Evolutionary conservation across 2,329 filamentous ascomycete species (phyloP).

Genomic region (Botryotinia convoluta): DNA sequence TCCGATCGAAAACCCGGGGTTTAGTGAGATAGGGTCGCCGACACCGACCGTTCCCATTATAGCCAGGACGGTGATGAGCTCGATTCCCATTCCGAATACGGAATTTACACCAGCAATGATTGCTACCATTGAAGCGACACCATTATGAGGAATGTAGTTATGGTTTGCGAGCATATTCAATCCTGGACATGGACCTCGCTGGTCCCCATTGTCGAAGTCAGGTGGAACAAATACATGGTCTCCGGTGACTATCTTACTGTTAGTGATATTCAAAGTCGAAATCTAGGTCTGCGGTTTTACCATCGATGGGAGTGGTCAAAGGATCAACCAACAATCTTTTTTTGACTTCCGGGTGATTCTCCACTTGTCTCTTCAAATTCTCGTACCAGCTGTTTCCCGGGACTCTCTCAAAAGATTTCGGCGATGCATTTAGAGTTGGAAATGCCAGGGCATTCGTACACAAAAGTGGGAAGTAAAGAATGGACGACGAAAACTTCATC

Average conservation of each 20-base stretch:
- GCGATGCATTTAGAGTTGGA: neutral
- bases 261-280: neutral
- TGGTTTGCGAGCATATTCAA: neutral
- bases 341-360: neutral
- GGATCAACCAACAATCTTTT: neutral
- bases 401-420: neutral
- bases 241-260: neutral
- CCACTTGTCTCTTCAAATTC: neutral
- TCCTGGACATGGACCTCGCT: neutral
- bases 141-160: neutral
- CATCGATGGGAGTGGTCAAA: neutral
- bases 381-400: neutral
- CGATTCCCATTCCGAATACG: neutral
- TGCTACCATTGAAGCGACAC: neutral
- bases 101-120: neutral
- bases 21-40: neutral
- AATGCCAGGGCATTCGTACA: neutral
- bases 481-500: neutral
- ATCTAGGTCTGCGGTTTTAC: neutral
- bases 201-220: neutral
- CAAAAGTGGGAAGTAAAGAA: neutral
- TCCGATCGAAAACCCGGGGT: neutral
- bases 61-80: neutral
- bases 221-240: neutral
- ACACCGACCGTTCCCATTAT: neutral